Evolutionary conservation across 805 yeast species (phyloP), one percentile per base, ranked within the genome.

Genomic region (Candida ficus): DNA sequence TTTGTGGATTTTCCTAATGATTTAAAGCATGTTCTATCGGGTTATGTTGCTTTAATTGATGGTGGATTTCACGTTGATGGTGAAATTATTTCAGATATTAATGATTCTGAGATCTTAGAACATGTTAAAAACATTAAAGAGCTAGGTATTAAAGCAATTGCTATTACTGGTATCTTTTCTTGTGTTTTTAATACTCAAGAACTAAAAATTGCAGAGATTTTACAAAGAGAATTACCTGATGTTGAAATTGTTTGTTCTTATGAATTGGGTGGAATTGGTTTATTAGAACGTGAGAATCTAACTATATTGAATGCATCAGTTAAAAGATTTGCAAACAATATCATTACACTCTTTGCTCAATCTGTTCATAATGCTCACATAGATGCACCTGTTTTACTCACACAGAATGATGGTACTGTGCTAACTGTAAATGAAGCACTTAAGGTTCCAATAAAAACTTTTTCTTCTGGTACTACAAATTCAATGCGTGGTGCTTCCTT

Each of bases 361-460:
- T 71, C 76, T 0, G 58, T 68, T n/a, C 54, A 54, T 29, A 44
- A 48, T 1, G 47, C 63, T 7, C 72, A 51, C 61, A 49, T 53
- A 16, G 34, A 48, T 20, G 68, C 73, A 0, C 43, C 46, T 13
- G 33, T 43, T 13, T 21, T 43, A 20, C 16, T 42, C 22, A 69
- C 75, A 14, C 76, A 71, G 49, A 72, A 72, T 49, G 76, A 72
- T 46, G 78, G 76, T 7, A 71, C 77, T 4, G 67, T 71, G 7
- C 47, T 70, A 14, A 57, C 73, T 3, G 59, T 66, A 3, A 33
- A 51, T 3, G 75, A 70, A 35, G 75, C 75, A 0, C 42, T 63
- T 29, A 48, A 49, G 11, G 55, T 63, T 3, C 76, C 76, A 12
- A 71, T 71, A 33, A 55, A 67, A 37, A 70, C 76, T 0, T 71